Evolutionary conservation across 1,139 yeast genomes (phyloP).

Genomic region (Pneumocystis oryctolagi): DNA sequence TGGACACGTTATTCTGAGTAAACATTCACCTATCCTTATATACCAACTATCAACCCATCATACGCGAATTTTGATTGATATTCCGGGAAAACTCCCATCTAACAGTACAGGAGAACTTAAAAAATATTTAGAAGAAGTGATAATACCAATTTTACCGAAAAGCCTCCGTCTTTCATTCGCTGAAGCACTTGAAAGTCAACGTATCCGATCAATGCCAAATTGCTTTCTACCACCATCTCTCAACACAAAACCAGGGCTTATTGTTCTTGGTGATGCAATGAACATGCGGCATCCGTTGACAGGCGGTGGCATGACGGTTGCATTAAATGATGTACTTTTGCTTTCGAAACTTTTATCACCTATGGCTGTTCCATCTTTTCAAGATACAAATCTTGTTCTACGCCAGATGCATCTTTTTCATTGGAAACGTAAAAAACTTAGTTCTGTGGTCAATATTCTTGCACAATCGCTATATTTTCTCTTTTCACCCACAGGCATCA

Average conservation of each 20-base stretch:
- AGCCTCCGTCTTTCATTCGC: conserved; percentile 50
- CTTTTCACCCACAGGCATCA: conserved; percentile 68
- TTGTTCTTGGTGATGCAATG: conserved; percentile 81
- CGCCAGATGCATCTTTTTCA: conserved; percentile 53
- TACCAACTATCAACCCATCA: conserved; percentile 75
- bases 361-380: conserved; percentile 40
- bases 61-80: conserved; percentile 82
- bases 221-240: conserved; percentile 70
- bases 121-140: conserved; percentile 43
- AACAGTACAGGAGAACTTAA: conserved; percentile 43
- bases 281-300: conserved; percentile 98
- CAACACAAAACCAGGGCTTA: conserved; percentile 55
- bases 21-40: conserved; percentile 73
- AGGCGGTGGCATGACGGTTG: conserved; percentile 99
- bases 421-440: conserved; percentile 58
- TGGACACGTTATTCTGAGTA: conserved; percentile 83
- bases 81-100: conserved; percentile 66
- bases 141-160: conserved; percentile 57
- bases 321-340: conserved; percentile 69
- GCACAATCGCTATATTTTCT: conserved; percentile 80
- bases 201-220: conserved; percentile 83
- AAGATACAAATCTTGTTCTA: conserved; percentile 40
- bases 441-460: conserved; percentile 73
- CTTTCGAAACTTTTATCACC: conserved; percentile 48
- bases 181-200: conserved; percentile 37